Conservation (phyloP, 495 filamentous ascomycete species). For the Pseudevernia furfuracea region DNA sequence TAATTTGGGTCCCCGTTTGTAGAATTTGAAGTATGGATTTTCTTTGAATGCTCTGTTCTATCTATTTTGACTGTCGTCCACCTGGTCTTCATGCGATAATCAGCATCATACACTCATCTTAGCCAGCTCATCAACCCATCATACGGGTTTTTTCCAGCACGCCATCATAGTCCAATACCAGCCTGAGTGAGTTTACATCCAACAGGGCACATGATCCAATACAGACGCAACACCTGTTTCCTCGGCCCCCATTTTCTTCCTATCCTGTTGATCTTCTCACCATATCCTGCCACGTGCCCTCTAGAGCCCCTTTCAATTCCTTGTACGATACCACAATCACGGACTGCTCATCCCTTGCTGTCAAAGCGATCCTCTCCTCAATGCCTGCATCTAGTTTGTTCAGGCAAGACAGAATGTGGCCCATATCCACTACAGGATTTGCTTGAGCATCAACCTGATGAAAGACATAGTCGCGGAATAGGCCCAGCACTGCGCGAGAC, state of each 20-base stretch:
- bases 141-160: not conserved
- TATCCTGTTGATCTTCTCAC: constrained; percentile 32
- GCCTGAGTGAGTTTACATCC: not conserved
- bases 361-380: constrained; percentile 76
- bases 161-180: constrained; percentile 1
- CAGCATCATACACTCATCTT: not conserved
- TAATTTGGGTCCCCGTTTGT: not conserved
- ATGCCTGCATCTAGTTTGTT: constrained; percentile 88
- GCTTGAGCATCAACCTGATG: constrained; percentile 84
- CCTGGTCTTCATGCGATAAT: not conserved
- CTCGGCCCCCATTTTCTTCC: not conserved
- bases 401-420: constrained; percentile 71
- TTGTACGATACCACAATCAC: constrained; percentile 79
- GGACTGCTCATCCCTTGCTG: constrained; percentile 83
- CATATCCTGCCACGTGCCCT: constrained; percentile 73
- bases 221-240: not conserved
- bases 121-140: not conserved
- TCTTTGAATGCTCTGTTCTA: not conserved
- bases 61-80: not conserved
- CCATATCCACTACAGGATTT: constrained; percentile 72
- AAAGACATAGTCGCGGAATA: constrained; percentile 96
- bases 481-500: constrained; percentile 80
- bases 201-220: not conserved
- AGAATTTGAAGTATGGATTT: not conserved
- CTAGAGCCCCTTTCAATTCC: constrained; percentile 73